Evolutionary conservation across 2,329 filamentous ascomycete genomes (phyloP), one percentile per base, ranked within the genome.

Genomic region (Calonectria honghensis): DNA sequence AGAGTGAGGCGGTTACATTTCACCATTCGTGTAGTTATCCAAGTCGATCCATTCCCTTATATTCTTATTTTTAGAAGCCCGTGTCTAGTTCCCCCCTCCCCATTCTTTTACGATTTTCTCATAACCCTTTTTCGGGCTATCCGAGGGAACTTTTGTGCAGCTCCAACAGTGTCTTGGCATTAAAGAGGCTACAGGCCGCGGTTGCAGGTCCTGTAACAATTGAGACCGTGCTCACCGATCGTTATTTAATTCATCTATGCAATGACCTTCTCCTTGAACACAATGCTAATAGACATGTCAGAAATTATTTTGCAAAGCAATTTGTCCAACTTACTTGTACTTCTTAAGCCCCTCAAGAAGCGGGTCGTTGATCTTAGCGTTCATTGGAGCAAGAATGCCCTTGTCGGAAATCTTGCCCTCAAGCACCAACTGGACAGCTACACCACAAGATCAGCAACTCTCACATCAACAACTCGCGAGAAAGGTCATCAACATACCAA

Each of bases 301-400:
- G 65, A 45, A 45, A 39, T 24, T 14, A n/a, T 6, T 14, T 27
- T 27, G 18, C 16, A 45, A 14, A 31, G 6, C 5, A 20, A 11
- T 3, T 29, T 3, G 18, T 27, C n/a, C 24, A 39, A 57, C 65
- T 57, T 41, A 68, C 65, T 57, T 57, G 65, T 68, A 57, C 50
- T 68, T 68, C 65, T 68, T 68, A 1, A 68, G 65, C 5, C 45
- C 67, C 67, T 69, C 52, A 11, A 96, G 93, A 80, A 97, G 86
- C 48, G 94, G 93, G 81, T 90, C 89, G 82, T 92, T 93, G 82
- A 96, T 91, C 82, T 93, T 91, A 74, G 90, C 88, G 80, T 87
- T 92, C 90, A 96, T 94, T 20, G 95, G 95, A 32, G 95, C 95
- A 74, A 97, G 86, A 67, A 97, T 88, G 84, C 94, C 94, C 87